Percentiles rank a stretch among this genome's conserved stretches.
phyloP scores from a whole-genome alignment of 2,329 filamentous ascomycete genomes.

The Fusarium sp. region DNA sequence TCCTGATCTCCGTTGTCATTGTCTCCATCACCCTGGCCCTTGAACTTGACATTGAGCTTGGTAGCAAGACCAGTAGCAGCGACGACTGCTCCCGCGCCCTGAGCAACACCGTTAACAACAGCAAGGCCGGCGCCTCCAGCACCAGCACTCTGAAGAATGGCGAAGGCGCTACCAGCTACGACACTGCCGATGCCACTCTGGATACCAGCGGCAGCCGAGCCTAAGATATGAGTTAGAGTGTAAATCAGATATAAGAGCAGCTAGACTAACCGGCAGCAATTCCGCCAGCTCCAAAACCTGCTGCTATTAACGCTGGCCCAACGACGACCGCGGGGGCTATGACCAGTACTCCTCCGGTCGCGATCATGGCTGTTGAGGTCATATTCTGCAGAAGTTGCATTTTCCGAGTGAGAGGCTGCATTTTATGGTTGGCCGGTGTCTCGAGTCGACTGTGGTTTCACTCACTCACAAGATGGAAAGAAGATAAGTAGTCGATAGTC shows the following conservation, averaged over 20 bases:
- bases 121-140: slow-evolving; percentile 44
- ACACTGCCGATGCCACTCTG: slow-evolving; percentile 48
- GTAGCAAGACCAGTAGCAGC: neutral
- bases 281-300: no score
- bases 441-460: neutral
- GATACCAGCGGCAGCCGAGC: slow-evolving; percentile 36
- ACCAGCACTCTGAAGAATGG: slow-evolving; percentile 47
- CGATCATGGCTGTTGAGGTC: neutral
- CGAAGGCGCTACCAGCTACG: slow-evolving; percentile 37
- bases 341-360: neutral
- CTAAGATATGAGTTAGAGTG: slow-evolving; percentile 2
- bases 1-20: neutral
- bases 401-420: neutral
- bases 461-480: neutral
- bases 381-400: neutral
- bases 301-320: no score
- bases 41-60: neutral
- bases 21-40: no score
- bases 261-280: no score
- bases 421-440: neutral
- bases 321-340: no score
- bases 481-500: neutral
- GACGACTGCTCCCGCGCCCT: neutral
- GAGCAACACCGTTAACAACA: slow-evolving; percentile 30
- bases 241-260: no score